A percentile compares a stretch with the other conserved stretches of the same genome.
phyloP scores from a whole-genome alignment of 805 yeast species.

The Torulaspora franciscae region DNA sequence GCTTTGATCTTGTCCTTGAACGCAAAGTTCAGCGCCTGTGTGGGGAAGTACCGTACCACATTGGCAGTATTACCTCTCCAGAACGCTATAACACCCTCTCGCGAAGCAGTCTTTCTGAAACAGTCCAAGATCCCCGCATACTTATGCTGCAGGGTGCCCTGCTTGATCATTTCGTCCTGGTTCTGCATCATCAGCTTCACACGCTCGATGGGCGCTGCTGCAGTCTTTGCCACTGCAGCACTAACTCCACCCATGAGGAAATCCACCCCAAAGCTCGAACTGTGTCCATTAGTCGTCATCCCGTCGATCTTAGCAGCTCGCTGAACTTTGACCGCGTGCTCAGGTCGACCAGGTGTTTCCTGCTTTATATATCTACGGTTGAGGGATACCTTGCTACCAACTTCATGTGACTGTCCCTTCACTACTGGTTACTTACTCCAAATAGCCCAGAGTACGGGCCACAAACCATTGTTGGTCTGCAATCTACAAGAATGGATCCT shows the following conservation, averaged over 20 bases:
- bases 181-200: constrained; percentile 90
- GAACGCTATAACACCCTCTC: constrained; percentile 83
- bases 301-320: not conserved
- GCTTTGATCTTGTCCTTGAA: constrained; percentile 93
- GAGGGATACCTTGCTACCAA: constrained; percentile 1
- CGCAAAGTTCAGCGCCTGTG: constrained; percentile 95
- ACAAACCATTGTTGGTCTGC: too few relatives aligned
- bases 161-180: constrained; percentile 95
- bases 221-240: constrained; percentile 95
- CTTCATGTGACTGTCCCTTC: constrained; percentile 1
- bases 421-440: not conserved
- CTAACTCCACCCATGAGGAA: constrained; percentile 96
- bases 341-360: not conserved
- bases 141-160: constrained; percentile 77
- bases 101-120: constrained; percentile 84
- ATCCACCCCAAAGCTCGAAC: constrained; percentile 48
- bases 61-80: constrained; percentile 99
- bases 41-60: constrained; percentile 96
- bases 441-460: too few relatives aligned
- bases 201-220: constrained; percentile 90
- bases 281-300: not conserved
- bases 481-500: too few relatives aligned
- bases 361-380: not conserved
- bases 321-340: not conserved
- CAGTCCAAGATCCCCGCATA: constrained; percentile 86